phyloP scores from a whole-genome alignment of 108 stramenopile species.

The Cylindrotheca closterium region DNA sequence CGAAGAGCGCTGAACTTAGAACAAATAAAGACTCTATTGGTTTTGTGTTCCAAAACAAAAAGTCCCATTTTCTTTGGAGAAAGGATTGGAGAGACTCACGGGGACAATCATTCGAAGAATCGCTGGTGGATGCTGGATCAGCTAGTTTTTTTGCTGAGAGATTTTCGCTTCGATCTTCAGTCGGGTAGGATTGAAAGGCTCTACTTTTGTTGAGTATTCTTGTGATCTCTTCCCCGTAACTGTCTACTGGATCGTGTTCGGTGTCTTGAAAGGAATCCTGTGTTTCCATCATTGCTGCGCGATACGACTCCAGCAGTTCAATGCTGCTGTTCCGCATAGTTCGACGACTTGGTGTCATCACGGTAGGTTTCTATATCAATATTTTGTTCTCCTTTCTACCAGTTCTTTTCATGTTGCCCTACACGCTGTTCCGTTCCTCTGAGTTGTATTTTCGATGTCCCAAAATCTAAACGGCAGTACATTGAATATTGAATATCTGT shows the following conservation, averaged over 20 bases:
- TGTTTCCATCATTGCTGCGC: neutral
- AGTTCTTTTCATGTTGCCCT: too few relatives aligned
- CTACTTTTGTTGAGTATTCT: conserved; percentile 13
- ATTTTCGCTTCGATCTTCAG: too few relatives aligned
- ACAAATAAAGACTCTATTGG: neutral
- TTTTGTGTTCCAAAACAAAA: conserved; percentile 12
- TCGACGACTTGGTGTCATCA: neutral
- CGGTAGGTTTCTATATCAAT: neutral
- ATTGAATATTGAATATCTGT: too few relatives aligned
- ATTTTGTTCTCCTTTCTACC: too few relatives aligned
- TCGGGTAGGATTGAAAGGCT: neutral
- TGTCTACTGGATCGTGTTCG: conserved; percentile 6
- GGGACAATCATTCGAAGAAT: neutral
- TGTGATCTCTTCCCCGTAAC: conserved; percentile 17
- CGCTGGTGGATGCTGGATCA: neutral
- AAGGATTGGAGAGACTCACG: neutral
- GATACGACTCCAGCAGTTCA: neutral
- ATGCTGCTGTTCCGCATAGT: neutral
- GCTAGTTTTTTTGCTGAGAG: neutral
- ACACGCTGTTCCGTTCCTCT: too few relatives aligned
- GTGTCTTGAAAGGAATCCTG: neutral
- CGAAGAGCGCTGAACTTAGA: neutral
- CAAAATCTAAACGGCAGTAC: too few relatives aligned
- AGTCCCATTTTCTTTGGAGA: conserved; percentile 1
- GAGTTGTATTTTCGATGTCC: too few relatives aligned